Conservation (phyloP, 1,284 basidiomycete species). For the Mycosarcoma mackinlayi region DNA sequence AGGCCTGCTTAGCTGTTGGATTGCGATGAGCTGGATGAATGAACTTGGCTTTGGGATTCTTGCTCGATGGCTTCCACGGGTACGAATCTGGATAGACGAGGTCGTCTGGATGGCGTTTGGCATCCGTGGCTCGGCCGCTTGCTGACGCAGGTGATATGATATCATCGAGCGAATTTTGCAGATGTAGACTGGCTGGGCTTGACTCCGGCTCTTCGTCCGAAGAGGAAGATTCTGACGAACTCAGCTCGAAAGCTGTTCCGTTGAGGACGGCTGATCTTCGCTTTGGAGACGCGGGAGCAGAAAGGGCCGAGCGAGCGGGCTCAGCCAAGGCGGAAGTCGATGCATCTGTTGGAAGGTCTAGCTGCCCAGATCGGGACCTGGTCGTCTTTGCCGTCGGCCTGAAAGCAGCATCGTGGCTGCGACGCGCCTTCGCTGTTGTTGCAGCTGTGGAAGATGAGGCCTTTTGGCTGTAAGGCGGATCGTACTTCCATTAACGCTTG, state of each 20-base stretch:
- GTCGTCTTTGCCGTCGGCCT: constrained; percentile 3
- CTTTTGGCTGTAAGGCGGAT: constrained; percentile 1
- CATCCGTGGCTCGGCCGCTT: background rate
- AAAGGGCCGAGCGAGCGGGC: background rate
- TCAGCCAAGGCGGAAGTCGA: background rate
- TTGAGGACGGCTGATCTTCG: background rate
- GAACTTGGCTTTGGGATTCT: constrained; percentile 21
- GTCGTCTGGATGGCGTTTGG: constrained; percentile 31
- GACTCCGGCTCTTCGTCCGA: constrained; percentile 16
- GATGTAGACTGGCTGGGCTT: background rate
- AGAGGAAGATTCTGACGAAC: constrained; percentile 20
- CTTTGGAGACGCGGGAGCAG: constrained; percentile 19
- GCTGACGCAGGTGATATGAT: background rate
- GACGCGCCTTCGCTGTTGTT: background rate
- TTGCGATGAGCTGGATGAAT: constrained; percentile 53
- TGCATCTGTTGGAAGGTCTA: background rate
- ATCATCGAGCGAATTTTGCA: background rate
- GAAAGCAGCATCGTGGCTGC: background rate
- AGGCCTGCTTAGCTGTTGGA: constrained; percentile 56
- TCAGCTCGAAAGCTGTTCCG: background rate
- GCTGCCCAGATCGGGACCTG: background rate
- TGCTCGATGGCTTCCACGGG: constrained; percentile 33
- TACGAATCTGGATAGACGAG: constrained; percentile 34
- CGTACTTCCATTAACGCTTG: constrained; percentile 41
- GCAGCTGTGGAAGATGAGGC: constrained; percentile 3